Evolutionary conservation across 2,329 filamentous ascomycete species (phyloP).

Genomic region (Fusarium dlaminii): DNA sequence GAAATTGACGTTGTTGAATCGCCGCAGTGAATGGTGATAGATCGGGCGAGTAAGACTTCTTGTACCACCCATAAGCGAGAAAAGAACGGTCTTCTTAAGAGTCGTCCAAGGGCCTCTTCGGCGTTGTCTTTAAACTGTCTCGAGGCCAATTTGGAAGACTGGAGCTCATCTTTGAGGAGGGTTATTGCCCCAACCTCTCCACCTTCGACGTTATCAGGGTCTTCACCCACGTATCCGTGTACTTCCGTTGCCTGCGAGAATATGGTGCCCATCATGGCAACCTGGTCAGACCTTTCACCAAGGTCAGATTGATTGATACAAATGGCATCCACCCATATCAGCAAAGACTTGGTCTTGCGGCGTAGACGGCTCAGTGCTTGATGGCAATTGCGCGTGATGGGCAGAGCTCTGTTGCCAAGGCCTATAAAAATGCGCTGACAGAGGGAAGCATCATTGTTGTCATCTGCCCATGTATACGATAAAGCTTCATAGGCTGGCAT

Average conservation of each 20-base stretch:
- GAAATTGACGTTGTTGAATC: background rate
- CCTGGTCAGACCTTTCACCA: slow-evolving; percentile 21
- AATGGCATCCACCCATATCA: slow-evolving; percentile 23
- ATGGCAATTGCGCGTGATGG: slow-evolving; percentile 21
- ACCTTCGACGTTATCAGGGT: background rate
- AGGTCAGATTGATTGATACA: slow-evolving; percentile 22
- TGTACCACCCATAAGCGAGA: slow-evolving; percentile 24
- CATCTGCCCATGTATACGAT: slow-evolving; percentile 29
- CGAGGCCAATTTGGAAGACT: background rate
- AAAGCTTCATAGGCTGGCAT: slow-evolving; percentile 11
- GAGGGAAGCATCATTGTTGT: background rate
- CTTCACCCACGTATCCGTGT: slow-evolving; percentile 19
- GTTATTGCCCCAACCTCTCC: background rate
- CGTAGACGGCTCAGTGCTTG: slow-evolving; percentile 12
- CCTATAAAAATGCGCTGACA: slow-evolving; percentile 26
- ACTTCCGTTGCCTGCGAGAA: slow-evolving; percentile 14
- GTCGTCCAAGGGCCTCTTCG: background rate
- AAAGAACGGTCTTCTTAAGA: slow-evolving; percentile 17
- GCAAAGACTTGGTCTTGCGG: background rate
- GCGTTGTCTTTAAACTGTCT: background rate
- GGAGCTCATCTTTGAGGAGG: background rate
- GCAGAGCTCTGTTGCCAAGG: slow-evolving; percentile 7
- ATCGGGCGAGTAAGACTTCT: slow-evolving; percentile 12
- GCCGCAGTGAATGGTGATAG: slow-evolving; percentile 10
- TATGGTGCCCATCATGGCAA: slow-evolving; percentile 16